These are phyloP conservation scores for Thermothelomyces thermophilus DNA, from an alignment of 2,329 filamentous ascomycete species.

Conservation along the genomic window DNA sequence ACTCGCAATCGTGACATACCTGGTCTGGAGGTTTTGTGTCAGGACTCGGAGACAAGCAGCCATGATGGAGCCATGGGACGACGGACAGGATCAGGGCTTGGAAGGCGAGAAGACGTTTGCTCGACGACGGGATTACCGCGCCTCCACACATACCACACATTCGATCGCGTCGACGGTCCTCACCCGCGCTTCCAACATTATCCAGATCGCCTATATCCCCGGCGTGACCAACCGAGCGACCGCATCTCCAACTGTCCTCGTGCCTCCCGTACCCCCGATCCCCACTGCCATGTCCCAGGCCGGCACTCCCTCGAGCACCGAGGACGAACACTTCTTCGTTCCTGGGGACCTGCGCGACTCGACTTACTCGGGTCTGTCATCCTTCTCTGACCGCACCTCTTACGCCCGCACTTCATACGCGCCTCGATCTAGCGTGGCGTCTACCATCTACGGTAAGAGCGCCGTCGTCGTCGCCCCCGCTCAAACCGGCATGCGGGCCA, in stretches of 20 bases:
- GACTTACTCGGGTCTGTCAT: slow-evolving; percentile 74
- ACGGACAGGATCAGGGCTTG: slow-evolving; percentile 47
- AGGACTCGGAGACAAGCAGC: slow-evolving; percentile 66
- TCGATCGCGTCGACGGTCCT: slow-evolving; percentile 94
- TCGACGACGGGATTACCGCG: slow-evolving; percentile 54
- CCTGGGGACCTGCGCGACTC: slow-evolving; percentile 86
- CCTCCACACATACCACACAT: slow-evolving; percentile 77
- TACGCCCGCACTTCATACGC: slow-evolving; percentile 53
- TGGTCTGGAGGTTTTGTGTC: slow-evolving; percentile 83
- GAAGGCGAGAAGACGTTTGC: slow-evolving; percentile 46
- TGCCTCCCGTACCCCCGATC: slow-evolving; percentile 91
- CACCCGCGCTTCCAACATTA: slow-evolving; percentile 95
- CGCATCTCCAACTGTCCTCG: slow-evolving; percentile 74
- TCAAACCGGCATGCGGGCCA: slow-evolving; percentile 79
- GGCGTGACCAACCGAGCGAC: slow-evolving; percentile 90
- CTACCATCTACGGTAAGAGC: slow-evolving; percentile 89
- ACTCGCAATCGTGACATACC: slow-evolving; percentile 66
- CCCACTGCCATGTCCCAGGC: slow-evolving; percentile 59
- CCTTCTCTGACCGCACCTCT: slow-evolving; percentile 54
- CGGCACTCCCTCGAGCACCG: slow-evolving; percentile 49
- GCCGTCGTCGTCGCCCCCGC: slow-evolving; percentile 76
- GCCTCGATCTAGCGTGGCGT: slow-evolving; percentile 70
- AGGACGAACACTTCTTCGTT: slow-evolving; percentile 89
- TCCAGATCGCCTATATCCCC: slow-evolving; percentile 98
- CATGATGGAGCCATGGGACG: slow-evolving; percentile 47